phyloP scores from a whole-genome alignment of 2,329 filamentous ascomycete species.

The Myriangium duriaei region DNA sequence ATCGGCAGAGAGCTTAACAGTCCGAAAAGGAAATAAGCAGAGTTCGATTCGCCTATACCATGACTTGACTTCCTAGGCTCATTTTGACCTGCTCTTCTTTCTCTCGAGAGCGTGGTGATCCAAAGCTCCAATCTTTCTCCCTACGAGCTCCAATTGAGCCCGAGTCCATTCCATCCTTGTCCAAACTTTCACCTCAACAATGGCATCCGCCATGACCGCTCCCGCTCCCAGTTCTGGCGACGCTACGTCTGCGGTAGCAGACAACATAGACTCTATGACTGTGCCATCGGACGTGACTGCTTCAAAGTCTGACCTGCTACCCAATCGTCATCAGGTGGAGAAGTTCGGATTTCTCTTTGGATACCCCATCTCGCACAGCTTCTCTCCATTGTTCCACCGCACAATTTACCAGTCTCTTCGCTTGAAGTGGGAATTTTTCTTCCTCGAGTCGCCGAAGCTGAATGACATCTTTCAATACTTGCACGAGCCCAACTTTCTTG shows the following conservation, averaged over 20 bases:
- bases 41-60: too few species aligned
- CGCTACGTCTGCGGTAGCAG: not conserved
- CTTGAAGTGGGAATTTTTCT: slow-evolving; percentile 40
- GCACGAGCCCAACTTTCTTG: slow-evolving; percentile 48
- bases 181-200: too few species aligned
- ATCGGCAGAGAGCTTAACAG: too few species aligned
- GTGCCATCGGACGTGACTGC: not conserved
- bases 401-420: slow-evolving; percentile 41
- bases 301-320: slow-evolving; percentile 1
- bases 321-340: slow-evolving; percentile 25
- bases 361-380: slow-evolving; percentile 44
- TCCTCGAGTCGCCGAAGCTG: slow-evolving; percentile 35
- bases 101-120: too few species aligned
- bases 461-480: slow-evolving; percentile 35
- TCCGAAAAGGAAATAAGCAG: too few species aligned
- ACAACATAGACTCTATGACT: not conserved
- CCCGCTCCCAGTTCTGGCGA: too few species aligned
- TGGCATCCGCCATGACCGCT: not conserved
- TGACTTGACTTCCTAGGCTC: too few species aligned
- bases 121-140: too few species aligned
- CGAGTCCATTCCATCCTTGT: too few species aligned
- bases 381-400: slow-evolving; percentile 43
- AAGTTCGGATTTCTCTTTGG: slow-evolving; percentile 45
- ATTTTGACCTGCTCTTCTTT: too few species aligned
- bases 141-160: too few species aligned